Evolutionary conservation across 495 filamentous ascomycete genomes (phyloP).

Genomic region (Penicillium bialowiezense): DNA sequence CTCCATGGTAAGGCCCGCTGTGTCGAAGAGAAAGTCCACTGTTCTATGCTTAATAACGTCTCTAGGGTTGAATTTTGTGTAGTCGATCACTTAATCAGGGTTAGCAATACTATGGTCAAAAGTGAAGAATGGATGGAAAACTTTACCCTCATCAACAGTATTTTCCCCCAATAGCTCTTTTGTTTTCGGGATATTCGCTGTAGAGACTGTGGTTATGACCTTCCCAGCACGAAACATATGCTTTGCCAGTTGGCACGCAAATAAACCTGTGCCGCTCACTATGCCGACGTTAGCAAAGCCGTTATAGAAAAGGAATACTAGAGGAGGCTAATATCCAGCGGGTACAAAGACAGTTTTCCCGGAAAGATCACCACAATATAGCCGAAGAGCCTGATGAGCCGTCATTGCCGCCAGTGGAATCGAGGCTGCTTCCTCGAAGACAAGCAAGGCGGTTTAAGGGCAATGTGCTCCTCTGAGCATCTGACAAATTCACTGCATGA

Average conservation of each 20-base stretch:
- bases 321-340: constrained; percentile 25
- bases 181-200: constrained; percentile 44
- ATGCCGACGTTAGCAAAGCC: neutral
- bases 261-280: constrained; percentile 49
- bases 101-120: constrained; percentile 9
- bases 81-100: constrained; percentile 44
- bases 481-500: constrained; percentile 37
- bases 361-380: constrained; percentile 33
- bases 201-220: constrained; percentile 51
- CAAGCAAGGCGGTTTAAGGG: constrained; percentile 31
- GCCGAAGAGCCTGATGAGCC: constrained; percentile 38
- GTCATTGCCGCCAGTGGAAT: constrained; percentile 36
- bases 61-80: constrained; percentile 40
- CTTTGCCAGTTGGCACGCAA: constrained; percentile 50
- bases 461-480: constrained; percentile 25
- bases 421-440: constrained; percentile 40
- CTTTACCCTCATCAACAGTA: constrained; percentile 27
- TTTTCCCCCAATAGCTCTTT: constrained; percentile 32
- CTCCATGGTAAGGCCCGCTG: constrained; percentile 28
- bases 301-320: neutral
- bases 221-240: constrained; percentile 47
- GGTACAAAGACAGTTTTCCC: constrained; percentile 55
- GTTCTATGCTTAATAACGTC: constrained; percentile 35
- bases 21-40: constrained; percentile 55
- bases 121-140: constrained; percentile 22